phyloP scores from a whole-genome alignment of 352 stramenopile species.

The Blastocystis hominis region DNA sequence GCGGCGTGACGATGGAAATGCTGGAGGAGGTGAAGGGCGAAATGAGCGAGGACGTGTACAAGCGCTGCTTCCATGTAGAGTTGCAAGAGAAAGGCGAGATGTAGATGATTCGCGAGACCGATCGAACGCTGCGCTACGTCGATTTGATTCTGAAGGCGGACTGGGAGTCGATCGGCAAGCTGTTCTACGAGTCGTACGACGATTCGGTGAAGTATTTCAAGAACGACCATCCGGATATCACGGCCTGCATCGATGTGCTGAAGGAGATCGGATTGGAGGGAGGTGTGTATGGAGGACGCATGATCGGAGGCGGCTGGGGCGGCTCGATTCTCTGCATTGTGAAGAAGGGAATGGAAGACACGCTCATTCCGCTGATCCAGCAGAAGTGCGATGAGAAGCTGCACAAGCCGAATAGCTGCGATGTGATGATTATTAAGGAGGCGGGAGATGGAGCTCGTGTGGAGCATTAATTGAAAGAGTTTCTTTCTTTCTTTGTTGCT shows the following conservation, averaged over 20 bases:
- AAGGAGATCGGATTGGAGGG: constrained; percentile 3
- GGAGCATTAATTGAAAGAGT: not conserved
- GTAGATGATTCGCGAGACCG: constrained; percentile 40
- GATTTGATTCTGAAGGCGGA: constrained; percentile 10
- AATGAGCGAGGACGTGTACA: constrained; percentile 20
- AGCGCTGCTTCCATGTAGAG: not conserved
- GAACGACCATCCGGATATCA: constrained; percentile 34
- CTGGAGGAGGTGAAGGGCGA: not conserved
- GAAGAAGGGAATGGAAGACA: constrained; percentile 27
- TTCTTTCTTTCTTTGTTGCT: too few species aligned
- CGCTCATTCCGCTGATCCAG: constrained; percentile 30
- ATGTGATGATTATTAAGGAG: constrained; percentile 31
- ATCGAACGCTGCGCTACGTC: constrained; percentile 23
- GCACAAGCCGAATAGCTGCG: not conserved
- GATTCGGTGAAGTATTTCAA: constrained; percentile 21
- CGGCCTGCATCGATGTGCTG: constrained; percentile 28
- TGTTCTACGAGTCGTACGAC: constrained; percentile 48
- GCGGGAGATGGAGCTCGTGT: not conserved
- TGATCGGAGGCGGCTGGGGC: constrained; percentile 34
- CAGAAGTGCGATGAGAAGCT: constrained; percentile 37
- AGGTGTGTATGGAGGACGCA: constrained; percentile 11
- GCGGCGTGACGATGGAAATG: constrained; percentile 18
- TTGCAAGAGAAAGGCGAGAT: not conserved
- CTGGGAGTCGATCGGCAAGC: constrained; percentile 14
- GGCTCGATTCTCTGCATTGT: constrained; percentile 31